Conservation (phyloP, 1,139 yeast genomes). For the Geotrichum carabidarum region DNA sequence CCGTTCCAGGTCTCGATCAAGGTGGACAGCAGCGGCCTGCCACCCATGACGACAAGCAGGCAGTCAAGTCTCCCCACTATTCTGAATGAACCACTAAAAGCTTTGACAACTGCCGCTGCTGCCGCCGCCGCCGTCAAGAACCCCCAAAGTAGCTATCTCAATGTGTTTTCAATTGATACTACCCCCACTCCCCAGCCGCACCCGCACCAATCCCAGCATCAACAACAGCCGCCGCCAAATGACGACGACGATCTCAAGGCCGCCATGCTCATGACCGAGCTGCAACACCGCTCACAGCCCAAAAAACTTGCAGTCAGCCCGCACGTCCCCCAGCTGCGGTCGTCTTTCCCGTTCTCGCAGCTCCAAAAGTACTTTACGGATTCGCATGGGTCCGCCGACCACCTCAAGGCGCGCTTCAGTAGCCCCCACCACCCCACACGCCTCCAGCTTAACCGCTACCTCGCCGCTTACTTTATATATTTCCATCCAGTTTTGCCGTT, state of each 20-base stretch:
- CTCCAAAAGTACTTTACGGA: constrained; percentile 23
- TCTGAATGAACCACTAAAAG: background rate
- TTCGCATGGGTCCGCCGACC: constrained; percentile 3
- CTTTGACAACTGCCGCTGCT: background rate
- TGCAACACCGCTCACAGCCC: background rate
- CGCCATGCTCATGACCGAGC: constrained; percentile 27
- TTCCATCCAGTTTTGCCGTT: constrained; percentile 38
- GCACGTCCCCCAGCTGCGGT: constrained; percentile 27
- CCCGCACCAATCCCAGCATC: background rate
- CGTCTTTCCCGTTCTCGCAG: constrained; percentile 24
- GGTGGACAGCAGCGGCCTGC: background rate
- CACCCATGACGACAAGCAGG: background rate
- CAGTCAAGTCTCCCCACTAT: background rate
- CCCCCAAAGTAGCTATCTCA: constrained; percentile 7
- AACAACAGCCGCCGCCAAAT: background rate
- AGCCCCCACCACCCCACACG: constrained; percentile 20
- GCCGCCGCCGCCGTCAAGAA: background rate
- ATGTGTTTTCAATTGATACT: constrained; percentile 8
- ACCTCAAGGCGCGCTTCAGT: constrained; percentile 13
- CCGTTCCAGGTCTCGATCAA: background rate
- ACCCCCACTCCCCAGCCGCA: background rate
- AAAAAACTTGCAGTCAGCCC: background rate
- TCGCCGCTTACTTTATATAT: constrained; percentile 34
- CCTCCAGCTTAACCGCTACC: constrained; percentile 31
- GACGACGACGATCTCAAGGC: constrained; percentile 26